Evolutionary conservation across 768 basidiomycete species (phyloP), one percentile per base, ranked within the genome.

Genomic region (Epithele typhae): DNA sequence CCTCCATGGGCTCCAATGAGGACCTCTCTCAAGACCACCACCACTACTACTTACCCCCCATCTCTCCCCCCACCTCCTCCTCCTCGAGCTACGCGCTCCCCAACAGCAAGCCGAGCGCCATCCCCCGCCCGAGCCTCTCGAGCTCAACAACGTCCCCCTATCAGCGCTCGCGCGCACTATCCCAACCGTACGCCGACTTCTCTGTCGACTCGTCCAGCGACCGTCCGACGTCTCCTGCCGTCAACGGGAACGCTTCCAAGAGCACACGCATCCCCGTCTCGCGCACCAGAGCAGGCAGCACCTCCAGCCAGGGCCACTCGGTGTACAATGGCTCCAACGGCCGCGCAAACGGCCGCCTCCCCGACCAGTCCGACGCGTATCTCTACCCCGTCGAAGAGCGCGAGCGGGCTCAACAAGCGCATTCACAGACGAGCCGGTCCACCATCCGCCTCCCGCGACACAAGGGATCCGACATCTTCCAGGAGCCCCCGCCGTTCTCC

Each of bases 401-500:
- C 21, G 46, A 48, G 41, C 49, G 33, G 17, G 9, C 9, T 9
- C 15, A 9, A 9, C 30, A 9, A 9, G 33, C 42, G 14, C n/a
- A 50, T 33, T 62, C 62, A 19, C 59, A 58, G 24, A 62, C 62
- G 8, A 60, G 67, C 9, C 55, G 54, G 3, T 59, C 61, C 19
- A 60, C 59, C 7, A 37, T 58, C 7, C 56, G 53, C 19, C 48
- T 58, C 14, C 68, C 65, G n/a, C 68, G 65, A 46, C 70, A 65
- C 25, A 61, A 59, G 38, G 46, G 63, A 43, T 69, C 77, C 5
- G 77, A 69, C 24, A 67, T 87, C 33, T 63, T 84, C 56, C 74
- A 84, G 56, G 85, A 88, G 66, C 69, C 76, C 3, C 64, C 85
- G 19, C 84, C 85, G 6, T 84, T 86, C 56, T 58, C 69, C 17